Base-by-base conservation (phyloP, 2,329 filamentous ascomycete genomes). In the Sporothrix euskadiensis region DNA sequence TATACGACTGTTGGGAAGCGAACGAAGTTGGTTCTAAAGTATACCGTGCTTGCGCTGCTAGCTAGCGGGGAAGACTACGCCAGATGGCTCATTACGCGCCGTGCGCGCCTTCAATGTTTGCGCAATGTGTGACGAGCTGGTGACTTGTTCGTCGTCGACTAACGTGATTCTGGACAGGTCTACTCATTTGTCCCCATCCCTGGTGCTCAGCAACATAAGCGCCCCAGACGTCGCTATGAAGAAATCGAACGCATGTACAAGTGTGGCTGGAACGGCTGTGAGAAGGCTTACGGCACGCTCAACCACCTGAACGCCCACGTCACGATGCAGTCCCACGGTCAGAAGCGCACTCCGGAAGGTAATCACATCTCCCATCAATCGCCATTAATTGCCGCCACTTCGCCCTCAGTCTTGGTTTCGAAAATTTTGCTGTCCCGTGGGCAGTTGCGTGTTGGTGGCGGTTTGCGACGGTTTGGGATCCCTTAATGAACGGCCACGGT, bases 171-270 rank as follows among this genome's bases (percentile, higher is more conserved):
- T 61, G 49, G 16, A 8, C 88, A 98, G 88, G 95, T 99, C 56
- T 98, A 98, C 81, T 98, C 94, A 0, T 98, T 99, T 80, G 96
- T 98, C 44, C 95, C 96, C 0, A 98, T 98, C 79, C 96, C 96
- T 1, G 96, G 96, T 76, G 94, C 95, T 14, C 94, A 98, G 81
- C 96, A 99, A 81, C 95, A 98, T 82, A 99, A 99, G 85, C 90
- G 96, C 74, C 96, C 96, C 14, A 89, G 96, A 76, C 88, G 96
- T 79, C 90, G 96, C 71, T 99, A 98, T 79, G 96, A 99, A 83
- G 96, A 99, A 81, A 99, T 99, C 78, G 96, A 99, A 85, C 91
- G 96, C 80, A 98, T 99, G 96, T 98, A 99, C 86, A 98, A 98
- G 83, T 99, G 96, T 80, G 96, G 95, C 35, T 98, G 94, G 93